Percentiles rank a stretch among this genome's conserved stretches.
Evolutionary conservation across 208 protist species (phyloP).

Genomic region (Acanthamoeba castellanii): DNA sequence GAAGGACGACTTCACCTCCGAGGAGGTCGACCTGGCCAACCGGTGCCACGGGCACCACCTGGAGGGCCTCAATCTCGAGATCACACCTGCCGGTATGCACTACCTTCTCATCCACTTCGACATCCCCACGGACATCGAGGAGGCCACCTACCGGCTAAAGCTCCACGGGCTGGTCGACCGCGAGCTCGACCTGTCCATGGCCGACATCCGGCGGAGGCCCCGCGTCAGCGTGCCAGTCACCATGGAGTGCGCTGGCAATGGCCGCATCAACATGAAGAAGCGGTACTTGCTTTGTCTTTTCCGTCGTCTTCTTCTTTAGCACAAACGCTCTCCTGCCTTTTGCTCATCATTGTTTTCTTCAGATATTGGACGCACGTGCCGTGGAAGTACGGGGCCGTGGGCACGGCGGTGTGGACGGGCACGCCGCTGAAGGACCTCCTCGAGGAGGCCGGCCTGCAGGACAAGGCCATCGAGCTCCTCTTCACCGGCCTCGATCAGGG

Average conservation of each 20-base stretch:
- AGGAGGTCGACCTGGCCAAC: background rate
- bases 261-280: conserved; percentile 53
- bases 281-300: background rate
- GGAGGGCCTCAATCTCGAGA: conserved; percentile 2
- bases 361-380: conserved; percentile 71
- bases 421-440: conserved; percentile 34
- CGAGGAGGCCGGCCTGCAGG: conserved; percentile 36
- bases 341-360: background rate
- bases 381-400: conserved; percentile 35
- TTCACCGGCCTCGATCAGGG: conserved; percentile 59
- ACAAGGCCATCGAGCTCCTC: conserved; percentile 42
- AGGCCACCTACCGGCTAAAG: conserved; percentile 25
- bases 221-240: conserved; percentile 45
- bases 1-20: background rate
- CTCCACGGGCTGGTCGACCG: background rate
- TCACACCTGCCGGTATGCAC: conserved; percentile 46
- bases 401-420: conserved; percentile 66
- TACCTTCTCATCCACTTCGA: conserved; percentile 74
- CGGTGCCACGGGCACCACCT: conserved; percentile 15
- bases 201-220: conserved; percentile 20
- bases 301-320: no score
- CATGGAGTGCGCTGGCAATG: conserved; percentile 71
- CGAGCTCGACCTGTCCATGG: background rate
- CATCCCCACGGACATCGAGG: background rate
- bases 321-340: background rate